Conservation (phyloP, 331 rosid genomes). For the Erythrophleum ivorense region DNA sequence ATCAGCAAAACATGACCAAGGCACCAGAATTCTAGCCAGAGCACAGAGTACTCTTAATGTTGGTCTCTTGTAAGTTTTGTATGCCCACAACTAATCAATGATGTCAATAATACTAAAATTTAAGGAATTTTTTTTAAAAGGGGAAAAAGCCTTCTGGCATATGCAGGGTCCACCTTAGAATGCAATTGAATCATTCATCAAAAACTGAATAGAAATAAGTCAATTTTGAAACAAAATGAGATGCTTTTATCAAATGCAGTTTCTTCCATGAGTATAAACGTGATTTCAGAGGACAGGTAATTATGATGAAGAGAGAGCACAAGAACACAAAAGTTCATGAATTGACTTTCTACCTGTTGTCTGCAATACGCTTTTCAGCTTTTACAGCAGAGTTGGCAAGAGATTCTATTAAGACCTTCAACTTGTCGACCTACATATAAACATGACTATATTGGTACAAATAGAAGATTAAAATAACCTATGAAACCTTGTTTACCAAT, state of each 20-base stretch:
- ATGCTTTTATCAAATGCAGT: background rate
- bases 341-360: constrained; percentile 66
- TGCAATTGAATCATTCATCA: constrained; percentile 21
- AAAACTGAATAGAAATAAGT: background rate
- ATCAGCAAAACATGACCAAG: constrained; percentile 20
- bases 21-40: constrained; percentile 29
- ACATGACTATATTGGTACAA: constrained; percentile 26
- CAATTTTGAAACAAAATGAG: constrained; percentile 30
- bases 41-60: background rate
- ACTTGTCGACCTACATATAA: constrained; percentile 82
- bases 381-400: constrained; percentile 89
- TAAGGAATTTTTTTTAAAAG: background rate
- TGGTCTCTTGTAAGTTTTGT: background rate
- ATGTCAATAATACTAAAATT: too few relatives aligned
- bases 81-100: background rate
- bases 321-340: constrained; percentile 15
- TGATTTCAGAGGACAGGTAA: background rate
- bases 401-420: constrained; percentile 91
- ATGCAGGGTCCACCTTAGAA: constrained; percentile 15
- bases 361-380: constrained; percentile 95
- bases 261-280: background rate
- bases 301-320: constrained; percentile 5
- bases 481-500: background rate
- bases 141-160: constrained; percentile 6
- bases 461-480: constrained; percentile 4